phyloP scores from a whole-genome alignment of 2,329 filamentous ascomycete genomes.

The Fusarium devonianum region DNA sequence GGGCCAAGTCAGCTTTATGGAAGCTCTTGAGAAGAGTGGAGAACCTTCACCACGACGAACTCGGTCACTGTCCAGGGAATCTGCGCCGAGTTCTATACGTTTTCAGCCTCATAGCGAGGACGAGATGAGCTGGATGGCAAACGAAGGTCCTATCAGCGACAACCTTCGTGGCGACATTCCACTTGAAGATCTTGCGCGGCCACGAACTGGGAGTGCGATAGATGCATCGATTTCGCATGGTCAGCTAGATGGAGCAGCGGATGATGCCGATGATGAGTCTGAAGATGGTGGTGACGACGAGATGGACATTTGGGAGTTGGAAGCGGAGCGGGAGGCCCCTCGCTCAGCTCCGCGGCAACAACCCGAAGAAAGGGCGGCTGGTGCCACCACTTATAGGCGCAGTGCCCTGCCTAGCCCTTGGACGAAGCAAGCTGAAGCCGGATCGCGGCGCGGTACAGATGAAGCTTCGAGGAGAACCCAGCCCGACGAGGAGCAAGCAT shows the following conservation, averaged over 20 bases:
- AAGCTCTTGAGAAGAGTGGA: conserved; percentile 42
- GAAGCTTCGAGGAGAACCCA: conserved; percentile 1
- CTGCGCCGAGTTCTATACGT: conserved; percentile 46
- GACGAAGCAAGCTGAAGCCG: conserved; percentile 41
- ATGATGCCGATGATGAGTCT: conserved; percentile 28
- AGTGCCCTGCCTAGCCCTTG: conserved; percentile 50
- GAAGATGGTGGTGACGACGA: conserved; percentile 52
- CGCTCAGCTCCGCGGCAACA: conserved; percentile 41
- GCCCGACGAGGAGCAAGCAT: conserved; percentile 7
- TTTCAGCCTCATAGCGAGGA: conserved; percentile 46
- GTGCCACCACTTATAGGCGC: conserved; percentile 32
- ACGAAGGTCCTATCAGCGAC: conserved; percentile 49
- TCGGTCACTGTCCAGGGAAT: conserved; percentile 35
- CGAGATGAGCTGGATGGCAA: conserved; percentile 54
- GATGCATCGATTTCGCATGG: conserved; percentile 3
- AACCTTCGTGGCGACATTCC: conserved; percentile 47
- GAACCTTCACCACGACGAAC: conserved; percentile 19
- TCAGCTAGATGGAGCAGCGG: conserved; percentile 23
- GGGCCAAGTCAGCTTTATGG: conserved; percentile 45
- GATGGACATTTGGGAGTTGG: conserved; percentile 64
- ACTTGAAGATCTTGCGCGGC: conserved; percentile 40
- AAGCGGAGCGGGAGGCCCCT: conserved; percentile 59
- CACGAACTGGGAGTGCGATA: not conserved
- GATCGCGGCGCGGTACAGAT: conserved; percentile 22
- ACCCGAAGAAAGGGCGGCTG: conserved; percentile 41